Evolutionary conservation across 345 rosid genomes (phyloP), one percentile per base, ranked within the genome.

Genomic region (Erodium maritimum): DNA sequence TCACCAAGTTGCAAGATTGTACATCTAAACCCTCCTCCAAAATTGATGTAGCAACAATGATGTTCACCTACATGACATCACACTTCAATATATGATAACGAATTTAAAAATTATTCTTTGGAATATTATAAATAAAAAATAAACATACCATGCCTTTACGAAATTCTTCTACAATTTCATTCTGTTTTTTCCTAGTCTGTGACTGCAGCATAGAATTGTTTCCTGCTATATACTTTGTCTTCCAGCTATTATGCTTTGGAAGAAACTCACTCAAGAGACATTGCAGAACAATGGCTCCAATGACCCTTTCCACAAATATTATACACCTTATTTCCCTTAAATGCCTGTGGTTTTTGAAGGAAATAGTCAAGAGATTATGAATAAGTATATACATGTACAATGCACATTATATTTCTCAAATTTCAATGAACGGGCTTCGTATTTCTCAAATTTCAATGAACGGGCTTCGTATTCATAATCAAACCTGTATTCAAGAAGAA

Each of bases 1-100:
- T 66, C 55, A 93, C 94, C 63, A 85, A 61, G 70, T 93, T 89
- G 80, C 99, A 93, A 64, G 82, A 77, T 66, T 83, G 99, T 54
- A 93, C 86, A 73, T 93, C 99, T 60, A 93, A 72, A 55, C 99
- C 99, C 65, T 89, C 99, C 73, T 93, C 99, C 50, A 93, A 86
- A 64, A 93, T 87, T 46, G 99, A 89, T n/a, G 99, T 89, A 19
- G 99, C 83, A 61, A 86, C 81, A 61, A 93, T 80, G 62, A 93
- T 64, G 66, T 93, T 89, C 23, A 93, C 95, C 96, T 93, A 68
- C 24, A 66, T 59, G 48, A 14, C 53, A 13, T 23, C 34, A 21
- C 18, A 21, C 10, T 18, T 19, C 5, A 11, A 5, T 50, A 50
- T 57, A 18, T 52, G 55, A 22, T 18, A 17, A 50, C 18, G 3